phyloP scores from a whole-genome alignment of 2,329 filamentous ascomycete genomes.

The Dactylonectria estremocensis region DNA sequence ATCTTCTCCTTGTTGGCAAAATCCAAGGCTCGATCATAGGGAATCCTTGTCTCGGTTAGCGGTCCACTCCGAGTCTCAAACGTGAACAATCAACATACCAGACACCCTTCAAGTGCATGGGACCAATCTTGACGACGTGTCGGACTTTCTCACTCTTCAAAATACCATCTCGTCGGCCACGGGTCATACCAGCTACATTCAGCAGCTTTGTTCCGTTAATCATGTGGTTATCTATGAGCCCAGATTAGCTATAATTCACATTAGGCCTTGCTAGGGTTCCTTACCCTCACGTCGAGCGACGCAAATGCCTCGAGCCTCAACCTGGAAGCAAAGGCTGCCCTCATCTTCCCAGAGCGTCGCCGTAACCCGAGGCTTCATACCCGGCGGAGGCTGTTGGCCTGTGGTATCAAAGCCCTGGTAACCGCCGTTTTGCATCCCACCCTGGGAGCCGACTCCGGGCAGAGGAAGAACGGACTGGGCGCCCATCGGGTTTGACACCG shows the following conservation, averaged over 20 bases:
- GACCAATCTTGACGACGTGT: slow-evolving; percentile 98
- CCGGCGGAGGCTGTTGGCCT: slow-evolving; percentile 92
- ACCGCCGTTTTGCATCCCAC: slow-evolving; percentile 66
- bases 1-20: slow-evolving; percentile 99
- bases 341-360: slow-evolving; percentile 99
- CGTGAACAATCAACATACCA: slow-evolving; percentile 76
- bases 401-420: slow-evolving; percentile 83
- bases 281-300: slow-evolving; percentile 93
- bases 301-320: slow-evolving; percentile 95
- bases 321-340: slow-evolving; percentile 96
- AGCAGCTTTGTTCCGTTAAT: slow-evolving; percentile 98
- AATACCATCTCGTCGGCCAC: slow-evolving; percentile 94
- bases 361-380: slow-evolving; percentile 96
- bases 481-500: slow-evolving; percentile 80
- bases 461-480: slow-evolving; percentile 77
- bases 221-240: slow-evolving; percentile 89
- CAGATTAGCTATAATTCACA: slow-evolving; percentile 20
- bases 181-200: slow-evolving; percentile 98
- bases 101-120: slow-evolving; percentile 98
- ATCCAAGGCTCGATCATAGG: slow-evolving; percentile 96
- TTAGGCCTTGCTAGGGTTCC: slow-evolving; percentile 38
- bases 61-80: slow-evolving; percentile 35
- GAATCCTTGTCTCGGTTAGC: slow-evolving; percentile 78
- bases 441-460: slow-evolving; percentile 70
- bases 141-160: slow-evolving; percentile 97